These are phyloP conservation scores for Xylaria sp. DNA, from an alignment of 2,329 filamentous ascomycete genomes.

Conservation along the genomic window DNA sequence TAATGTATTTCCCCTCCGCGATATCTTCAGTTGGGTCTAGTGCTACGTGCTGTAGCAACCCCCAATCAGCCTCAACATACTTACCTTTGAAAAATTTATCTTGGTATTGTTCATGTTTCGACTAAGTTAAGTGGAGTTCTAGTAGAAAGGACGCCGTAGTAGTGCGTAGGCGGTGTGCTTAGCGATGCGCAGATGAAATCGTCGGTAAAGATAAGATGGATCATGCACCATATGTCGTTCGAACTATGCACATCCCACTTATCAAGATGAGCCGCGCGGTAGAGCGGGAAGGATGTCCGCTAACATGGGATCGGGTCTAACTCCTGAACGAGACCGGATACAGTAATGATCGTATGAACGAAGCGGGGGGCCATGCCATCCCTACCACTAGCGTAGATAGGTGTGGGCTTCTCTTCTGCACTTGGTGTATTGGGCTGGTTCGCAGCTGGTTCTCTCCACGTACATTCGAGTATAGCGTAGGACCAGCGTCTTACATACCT, in stretches of 20 bases:
- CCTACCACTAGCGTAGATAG: background rate
- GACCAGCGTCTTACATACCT: conserved; percentile 1
- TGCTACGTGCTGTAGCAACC: background rate
- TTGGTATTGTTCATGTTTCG: background rate
- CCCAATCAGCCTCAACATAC: background rate
- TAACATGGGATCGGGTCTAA: conserved; percentile 19
- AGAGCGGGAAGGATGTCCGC: conserved; percentile 25
- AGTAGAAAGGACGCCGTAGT: background rate
- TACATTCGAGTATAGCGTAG: background rate
- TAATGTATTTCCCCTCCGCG: background rate
- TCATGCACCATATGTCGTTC: background rate
- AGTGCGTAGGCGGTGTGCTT: background rate
- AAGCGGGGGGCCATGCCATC: conserved; percentile 8
- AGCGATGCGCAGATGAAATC: too few relatives aligned
- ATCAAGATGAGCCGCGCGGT: conserved; percentile 21
- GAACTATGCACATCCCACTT: background rate
- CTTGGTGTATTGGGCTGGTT: conserved; percentile 5
- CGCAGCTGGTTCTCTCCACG: background rate
- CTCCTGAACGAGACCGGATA: background rate
- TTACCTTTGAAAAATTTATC: background rate
- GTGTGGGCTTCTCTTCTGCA: conserved; percentile 2
- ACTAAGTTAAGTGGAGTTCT: background rate
- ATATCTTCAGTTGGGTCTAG: background rate
- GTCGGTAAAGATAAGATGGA: background rate
- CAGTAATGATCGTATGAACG: conserved; percentile 9